These are phyloP conservation scores for Senecio squalidus DNA, from an alignment of 140 eudicot genomes.

Conservation along the genomic window DNA sequence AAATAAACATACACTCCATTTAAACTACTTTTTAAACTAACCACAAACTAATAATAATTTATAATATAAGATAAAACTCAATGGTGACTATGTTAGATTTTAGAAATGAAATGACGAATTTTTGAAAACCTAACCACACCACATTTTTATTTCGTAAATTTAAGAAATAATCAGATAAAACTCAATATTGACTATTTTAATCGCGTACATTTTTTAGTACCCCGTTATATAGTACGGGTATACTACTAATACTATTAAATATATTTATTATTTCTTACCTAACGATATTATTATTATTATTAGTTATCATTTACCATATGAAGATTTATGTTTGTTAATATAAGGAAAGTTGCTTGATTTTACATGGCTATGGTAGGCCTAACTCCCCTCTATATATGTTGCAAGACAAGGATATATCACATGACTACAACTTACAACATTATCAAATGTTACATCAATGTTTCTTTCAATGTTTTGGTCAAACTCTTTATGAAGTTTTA, in stretches of 20 bases:
- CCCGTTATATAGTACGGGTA: not conserved
- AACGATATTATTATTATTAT: not conserved
- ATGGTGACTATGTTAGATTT: too few relatives aligned
- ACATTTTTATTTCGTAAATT: too few relatives aligned
- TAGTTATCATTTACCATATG: not conserved
- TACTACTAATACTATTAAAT: not conserved
- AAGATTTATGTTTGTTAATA: slow-evolving; percentile 25
- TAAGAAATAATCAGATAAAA: too few relatives aligned
- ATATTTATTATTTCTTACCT: not conserved
- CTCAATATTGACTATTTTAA: too few relatives aligned
- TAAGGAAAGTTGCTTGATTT: slow-evolving; percentile 17
- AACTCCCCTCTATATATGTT: slow-evolving; percentile 10
- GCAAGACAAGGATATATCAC: slow-evolving; percentile 34
- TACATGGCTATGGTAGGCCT: slow-evolving; percentile 23
- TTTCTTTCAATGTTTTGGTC: not conserved
- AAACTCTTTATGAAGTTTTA: too few relatives aligned
- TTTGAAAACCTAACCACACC: too few relatives aligned
- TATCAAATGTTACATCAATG: slow-evolving; percentile 35
- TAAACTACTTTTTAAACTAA: too few relatives aligned
- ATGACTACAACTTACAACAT: slow-evolving; percentile 27
- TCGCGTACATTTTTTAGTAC: too few relatives aligned
- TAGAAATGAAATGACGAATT: too few relatives aligned
- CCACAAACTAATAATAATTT: too few relatives aligned
- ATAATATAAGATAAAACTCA: too few relatives aligned
- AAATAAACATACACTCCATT: too few relatives aligned